Conservation (phyloP, 208 protist species). For the Acanthamoeba lenticulata region DNA sequence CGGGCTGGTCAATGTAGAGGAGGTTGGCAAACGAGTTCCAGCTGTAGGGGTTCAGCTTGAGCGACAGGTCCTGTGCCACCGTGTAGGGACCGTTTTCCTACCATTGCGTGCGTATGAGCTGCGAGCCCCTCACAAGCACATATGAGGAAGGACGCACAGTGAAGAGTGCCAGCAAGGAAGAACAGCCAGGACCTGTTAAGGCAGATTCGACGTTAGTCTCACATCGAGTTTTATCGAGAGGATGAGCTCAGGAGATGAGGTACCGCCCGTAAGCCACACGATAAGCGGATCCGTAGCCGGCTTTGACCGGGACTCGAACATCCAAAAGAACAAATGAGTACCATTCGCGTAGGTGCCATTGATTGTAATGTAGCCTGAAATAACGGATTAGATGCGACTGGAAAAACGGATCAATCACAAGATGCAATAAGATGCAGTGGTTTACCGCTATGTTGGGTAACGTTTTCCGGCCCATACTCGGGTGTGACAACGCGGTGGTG, state of each 20-base stretch:
- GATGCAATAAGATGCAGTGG: neutral
- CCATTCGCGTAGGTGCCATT: slow-evolving; percentile 37
- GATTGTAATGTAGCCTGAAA: slow-evolving; percentile 26
- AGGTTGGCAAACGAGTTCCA: slow-evolving; percentile 64
- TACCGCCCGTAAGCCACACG: slow-evolving; percentile 28
- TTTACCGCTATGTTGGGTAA: slow-evolving; percentile 36
- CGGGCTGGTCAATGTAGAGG: slow-evolving; percentile 63
- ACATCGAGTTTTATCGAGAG: neutral
- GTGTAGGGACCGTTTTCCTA: slow-evolving; percentile 47
- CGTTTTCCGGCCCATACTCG: slow-evolving; percentile 22
- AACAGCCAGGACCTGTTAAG: neutral
- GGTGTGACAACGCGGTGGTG: neutral
- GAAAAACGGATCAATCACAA: neutral
- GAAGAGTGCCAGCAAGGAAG: neutral
- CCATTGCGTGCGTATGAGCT: neutral
- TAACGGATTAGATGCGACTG: neutral
- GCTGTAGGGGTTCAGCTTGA: slow-evolving; percentile 15
- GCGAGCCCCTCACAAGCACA: neutral
- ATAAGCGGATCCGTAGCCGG: neutral
- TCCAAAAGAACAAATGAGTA: slow-evolving; percentile 44
- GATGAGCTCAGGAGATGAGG: neutral
- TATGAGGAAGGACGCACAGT: neutral
- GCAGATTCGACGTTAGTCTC: neutral
- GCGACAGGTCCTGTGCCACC: neutral
- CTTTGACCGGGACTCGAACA: slow-evolving; percentile 49